Evolutionary conservation across 805 yeast genomes (phyloP).

Genomic region (Kodamaea hsintzibuensis): DNA sequence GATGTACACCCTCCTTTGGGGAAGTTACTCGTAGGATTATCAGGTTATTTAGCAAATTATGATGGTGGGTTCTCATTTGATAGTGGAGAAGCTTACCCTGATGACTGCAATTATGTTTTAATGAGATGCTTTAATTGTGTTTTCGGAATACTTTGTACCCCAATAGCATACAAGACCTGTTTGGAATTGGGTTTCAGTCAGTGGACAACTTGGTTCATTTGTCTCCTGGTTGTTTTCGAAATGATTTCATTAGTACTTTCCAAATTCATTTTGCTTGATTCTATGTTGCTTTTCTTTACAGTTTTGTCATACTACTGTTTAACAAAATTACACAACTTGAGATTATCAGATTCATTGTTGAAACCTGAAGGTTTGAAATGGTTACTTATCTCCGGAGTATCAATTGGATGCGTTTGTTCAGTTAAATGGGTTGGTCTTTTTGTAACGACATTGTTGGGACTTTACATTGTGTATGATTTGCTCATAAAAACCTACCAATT

Average conservation of each 20-base stretch:
- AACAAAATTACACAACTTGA: conserved; percentile 49
- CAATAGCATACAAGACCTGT: conserved; percentile 59
- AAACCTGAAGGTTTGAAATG: conserved; percentile 48
- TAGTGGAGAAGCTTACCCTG: conserved; percentile 66
- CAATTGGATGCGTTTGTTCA: conserved; percentile 81
- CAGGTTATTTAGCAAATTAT: conserved; percentile 82
- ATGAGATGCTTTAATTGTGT: conserved; percentile 75
- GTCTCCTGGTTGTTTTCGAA: conserved; percentile 66
- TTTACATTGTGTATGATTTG: conserved; percentile 58
- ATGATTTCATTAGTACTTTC: conserved; percentile 69
- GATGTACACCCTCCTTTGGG: conserved; percentile 91
- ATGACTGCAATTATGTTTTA: conserved; percentile 53
- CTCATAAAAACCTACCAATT: conserved; percentile 43
- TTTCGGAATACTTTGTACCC: conserved; percentile 66
- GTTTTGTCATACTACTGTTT: conserved; percentile 43
- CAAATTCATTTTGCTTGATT: conserved; percentile 73
- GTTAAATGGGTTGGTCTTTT: conserved; percentile 86
- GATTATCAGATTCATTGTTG: conserved; percentile 38
- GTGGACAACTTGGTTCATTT: conserved; percentile 56
- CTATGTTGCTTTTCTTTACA: conserved; percentile 75
- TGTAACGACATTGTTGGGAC: conserved; percentile 59
- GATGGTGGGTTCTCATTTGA: conserved; percentile 75
- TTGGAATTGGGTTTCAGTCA: conserved; percentile 27
- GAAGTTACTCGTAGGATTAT: conserved; percentile 74
- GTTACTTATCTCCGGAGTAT: conserved; percentile 62